A percentile compares a stretch with the other conserved stretches of the same genome.
Conservation (phyloP, 768 basidiomycete genomes). For the Hydnum rufescens region DNA sequence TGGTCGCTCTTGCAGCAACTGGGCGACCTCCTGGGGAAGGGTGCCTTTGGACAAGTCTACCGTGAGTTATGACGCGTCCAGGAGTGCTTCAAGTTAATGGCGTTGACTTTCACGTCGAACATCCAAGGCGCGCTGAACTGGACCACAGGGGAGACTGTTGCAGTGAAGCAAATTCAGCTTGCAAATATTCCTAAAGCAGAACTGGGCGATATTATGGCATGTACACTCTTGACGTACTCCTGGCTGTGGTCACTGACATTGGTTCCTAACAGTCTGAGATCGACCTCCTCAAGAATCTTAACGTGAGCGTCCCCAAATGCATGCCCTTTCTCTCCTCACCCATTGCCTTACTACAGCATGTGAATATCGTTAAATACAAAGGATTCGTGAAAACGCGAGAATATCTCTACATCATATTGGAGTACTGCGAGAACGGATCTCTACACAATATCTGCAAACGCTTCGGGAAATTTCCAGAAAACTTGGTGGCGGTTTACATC, state of each 20-base stretch:
- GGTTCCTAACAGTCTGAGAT: slow-evolving; percentile 80
- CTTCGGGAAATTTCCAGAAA: slow-evolving; percentile 97
- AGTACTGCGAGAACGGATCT: slow-evolving; percentile 99
- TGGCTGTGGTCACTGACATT: too few relatives aligned
- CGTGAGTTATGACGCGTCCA: slow-evolving; percentile 47
- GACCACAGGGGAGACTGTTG: slow-evolving; percentile 95
- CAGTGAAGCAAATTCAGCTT: slow-evolving; percentile 93
- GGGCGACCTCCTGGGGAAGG: slow-evolving; percentile 88
- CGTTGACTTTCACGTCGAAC: background rate
- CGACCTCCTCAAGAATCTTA: slow-evolving; percentile 88
- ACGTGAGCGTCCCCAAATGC: slow-evolving; percentile 33
- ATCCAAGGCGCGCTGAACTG: slow-evolving; percentile 66
- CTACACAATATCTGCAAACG: slow-evolving; percentile 88
- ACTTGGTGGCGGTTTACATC: slow-evolving; percentile 88
- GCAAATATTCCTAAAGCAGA: slow-evolving; percentile 86
- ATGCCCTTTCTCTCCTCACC: too few relatives aligned
- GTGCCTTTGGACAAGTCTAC: slow-evolving; percentile 93
- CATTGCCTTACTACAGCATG: slow-evolving; percentile 34
- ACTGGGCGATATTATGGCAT: slow-evolving; percentile 91
- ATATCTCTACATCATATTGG: slow-evolving; percentile 89
- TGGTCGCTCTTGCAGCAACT: slow-evolving; percentile 46
- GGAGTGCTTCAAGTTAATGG: background rate
- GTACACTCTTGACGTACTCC: slow-evolving; percentile 5
- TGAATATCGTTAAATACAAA: slow-evolving; percentile 98
- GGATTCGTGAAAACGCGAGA: slow-evolving; percentile 92